Evolutionary conservation across 23 red algal species (phyloP), one percentile per base, ranked within the genome.

Genomic region (Gracilariopsis chorda): DNA sequence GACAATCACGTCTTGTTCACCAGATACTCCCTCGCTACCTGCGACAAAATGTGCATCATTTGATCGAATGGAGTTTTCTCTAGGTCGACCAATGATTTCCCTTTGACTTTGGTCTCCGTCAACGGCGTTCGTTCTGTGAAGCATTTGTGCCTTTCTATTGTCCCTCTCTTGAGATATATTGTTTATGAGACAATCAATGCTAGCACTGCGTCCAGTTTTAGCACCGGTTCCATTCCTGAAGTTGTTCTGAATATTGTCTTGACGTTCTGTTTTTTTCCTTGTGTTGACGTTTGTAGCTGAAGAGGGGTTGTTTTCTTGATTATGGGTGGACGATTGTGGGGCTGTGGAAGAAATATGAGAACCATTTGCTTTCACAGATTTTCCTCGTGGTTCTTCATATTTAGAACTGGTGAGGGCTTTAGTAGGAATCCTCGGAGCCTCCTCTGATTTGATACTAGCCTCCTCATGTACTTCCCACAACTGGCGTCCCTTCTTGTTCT

Each of bases 401-500:
- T n/a, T n/a, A n/a, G n/a, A n/a, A n/a, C n/a, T n/a, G n/a, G n/a
- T n/a, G n/a, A n/a, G n/a, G n/a, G n/a, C n/a, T n/a, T n/a, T 1
- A 68, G 62, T 40, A 11, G 62, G 62, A n/a, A 20, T 19, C 2
- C 20, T 41, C 27, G 33, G 4, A 2, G 17, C n/a, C 4, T 68
- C 62, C 13, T 68, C 5, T 16, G 35, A 17, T 9, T 68, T 68
- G n/a, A 17, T 36, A 35, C 47, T 35, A 17, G 47, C 19, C 4
- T 73, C 67, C 16, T 46, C 39, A 46, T 73, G 67, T 35, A 87
- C 82, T 3, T 53, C 60, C 82, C 82, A 87, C 53, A 40, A 36
- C 24, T 73, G 69, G 28, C 40, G 40, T 13, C 53, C 23, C 3
- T 10, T 51, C 24, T 87, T 56, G 12, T 41, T 63, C 8, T 63